Percentiles rank a stretch among this genome's conserved stretches.
Conservation (phyloP, 257 asterid species). For the Fraxinus excelsior region DNA sequence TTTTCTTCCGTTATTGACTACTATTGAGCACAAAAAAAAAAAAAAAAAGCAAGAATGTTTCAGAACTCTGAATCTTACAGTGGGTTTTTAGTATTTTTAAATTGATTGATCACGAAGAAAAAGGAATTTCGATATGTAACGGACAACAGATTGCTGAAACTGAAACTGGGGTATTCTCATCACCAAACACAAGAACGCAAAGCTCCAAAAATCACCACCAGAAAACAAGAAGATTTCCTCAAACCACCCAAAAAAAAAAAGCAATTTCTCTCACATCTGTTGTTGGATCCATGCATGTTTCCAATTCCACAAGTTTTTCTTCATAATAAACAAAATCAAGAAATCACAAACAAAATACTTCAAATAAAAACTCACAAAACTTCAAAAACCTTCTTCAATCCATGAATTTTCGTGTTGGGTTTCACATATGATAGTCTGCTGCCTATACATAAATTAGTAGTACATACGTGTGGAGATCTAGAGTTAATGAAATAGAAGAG, state of each 20-base stretch:
- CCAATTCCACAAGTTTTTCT: too few relatives aligned
- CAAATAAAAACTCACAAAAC: too few relatives aligned
- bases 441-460: not conserved
- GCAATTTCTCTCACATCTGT: too few relatives aligned
- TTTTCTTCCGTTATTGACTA: constrained; percentile 8
- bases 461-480: not conserved
- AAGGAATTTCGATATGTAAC: constrained; percentile 28
- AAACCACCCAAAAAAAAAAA: too few relatives aligned
- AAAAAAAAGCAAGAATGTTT: constrained; percentile 12
- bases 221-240: too few relatives aligned
- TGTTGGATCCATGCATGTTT: too few relatives aligned
- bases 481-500: not conserved
- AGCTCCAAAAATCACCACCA: constrained; percentile 16
- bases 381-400: not conserved
- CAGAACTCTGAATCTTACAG: constrained; percentile 15
- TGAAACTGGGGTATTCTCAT: constrained; percentile 16
- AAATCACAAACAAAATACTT: too few relatives aligned
- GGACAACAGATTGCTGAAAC: constrained; percentile 33
- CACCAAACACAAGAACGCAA: constrained; percentile 35
- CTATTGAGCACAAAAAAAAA: constrained; percentile 9
- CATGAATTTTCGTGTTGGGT: not conserved
- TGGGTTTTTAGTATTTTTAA: constrained; percentile 5
- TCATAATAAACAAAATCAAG: too few relatives aligned
- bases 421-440: not conserved
- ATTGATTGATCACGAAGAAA: constrained; percentile 27